Conservation (phyloP, 2,329 filamentous ascomycete species). For the Cordyceps cateniannulata region DNA sequence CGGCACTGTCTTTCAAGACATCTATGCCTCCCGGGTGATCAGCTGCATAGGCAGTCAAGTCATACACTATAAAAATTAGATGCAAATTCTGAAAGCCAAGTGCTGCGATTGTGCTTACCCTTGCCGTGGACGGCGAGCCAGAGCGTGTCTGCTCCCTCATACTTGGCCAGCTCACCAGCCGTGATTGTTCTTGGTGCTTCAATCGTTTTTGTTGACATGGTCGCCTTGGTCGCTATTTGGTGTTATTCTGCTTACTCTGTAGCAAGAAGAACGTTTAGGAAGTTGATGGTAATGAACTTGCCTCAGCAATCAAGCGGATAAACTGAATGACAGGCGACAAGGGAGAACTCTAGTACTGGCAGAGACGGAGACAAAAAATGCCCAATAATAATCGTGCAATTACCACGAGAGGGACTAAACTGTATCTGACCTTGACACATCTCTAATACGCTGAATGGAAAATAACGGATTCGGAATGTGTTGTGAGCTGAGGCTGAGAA, state of each 20-base stretch:
- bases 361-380: background rate
- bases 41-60: background rate
- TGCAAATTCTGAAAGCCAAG: background rate
- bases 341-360: background rate
- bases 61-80: background rate
- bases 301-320: background rate
- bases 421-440: background rate
- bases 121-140: background rate
- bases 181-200: background rate
- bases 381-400: background rate
- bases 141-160: background rate
- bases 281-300: background rate
- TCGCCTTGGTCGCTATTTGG: background rate
- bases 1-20: background rate
- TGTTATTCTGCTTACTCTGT: background rate
- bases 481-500: background rate
- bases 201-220: background rate
- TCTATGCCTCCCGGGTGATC: background rate
- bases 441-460: background rate
- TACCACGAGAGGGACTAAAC: background rate
- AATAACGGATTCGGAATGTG: background rate
- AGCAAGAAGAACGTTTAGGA: background rate
- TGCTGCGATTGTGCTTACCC: background rate
- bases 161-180: background rate
- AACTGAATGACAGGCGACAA: background rate